These are phyloP conservation scores for Trichoderma semiorbis DNA, from an alignment of 2,329 filamentous ascomycete species.

Conservation along the genomic window DNA sequence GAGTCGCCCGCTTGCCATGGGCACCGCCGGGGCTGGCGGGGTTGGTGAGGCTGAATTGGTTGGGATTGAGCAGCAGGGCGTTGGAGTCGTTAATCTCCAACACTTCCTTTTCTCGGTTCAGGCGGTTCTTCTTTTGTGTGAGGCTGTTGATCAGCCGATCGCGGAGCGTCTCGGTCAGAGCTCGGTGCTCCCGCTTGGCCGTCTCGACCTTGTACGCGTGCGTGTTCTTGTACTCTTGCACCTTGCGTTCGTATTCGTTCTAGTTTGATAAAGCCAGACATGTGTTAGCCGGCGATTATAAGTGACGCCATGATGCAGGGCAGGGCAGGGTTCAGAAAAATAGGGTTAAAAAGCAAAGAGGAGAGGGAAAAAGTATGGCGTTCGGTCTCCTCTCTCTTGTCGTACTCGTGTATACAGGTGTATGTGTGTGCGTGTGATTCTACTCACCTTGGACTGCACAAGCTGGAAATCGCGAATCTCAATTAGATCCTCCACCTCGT, in stretches of 20 bases:
- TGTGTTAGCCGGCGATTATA: neutral
- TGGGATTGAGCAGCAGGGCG: constrained; percentile 63
- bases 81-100: constrained; percentile 65
- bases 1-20: constrained; percentile 60
- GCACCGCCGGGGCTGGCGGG: constrained; percentile 61
- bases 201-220: constrained; percentile 60
- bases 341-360: neutral
- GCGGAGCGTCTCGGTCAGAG: constrained; percentile 58
- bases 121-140: constrained; percentile 60
- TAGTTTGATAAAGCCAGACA: constrained; percentile 28
- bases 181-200: constrained; percentile 58
- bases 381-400: neutral
- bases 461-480: constrained; percentile 84
- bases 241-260: constrained; percentile 62
- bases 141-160: constrained; percentile 66
- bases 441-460: constrained; percentile 71
- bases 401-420: neutral
- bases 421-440: neutral
- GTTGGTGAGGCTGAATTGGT: constrained; percentile 64
- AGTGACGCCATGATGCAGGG: neutral
- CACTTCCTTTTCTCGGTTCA: constrained; percentile 64
- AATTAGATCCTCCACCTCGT: constrained; percentile 81
- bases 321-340: neutral
- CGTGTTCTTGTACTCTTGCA: constrained; percentile 56
- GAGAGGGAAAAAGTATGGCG: neutral